Evolutionary conservation across 257 asterid species (phyloP).

Genomic region (Echites panduratus): DNA sequence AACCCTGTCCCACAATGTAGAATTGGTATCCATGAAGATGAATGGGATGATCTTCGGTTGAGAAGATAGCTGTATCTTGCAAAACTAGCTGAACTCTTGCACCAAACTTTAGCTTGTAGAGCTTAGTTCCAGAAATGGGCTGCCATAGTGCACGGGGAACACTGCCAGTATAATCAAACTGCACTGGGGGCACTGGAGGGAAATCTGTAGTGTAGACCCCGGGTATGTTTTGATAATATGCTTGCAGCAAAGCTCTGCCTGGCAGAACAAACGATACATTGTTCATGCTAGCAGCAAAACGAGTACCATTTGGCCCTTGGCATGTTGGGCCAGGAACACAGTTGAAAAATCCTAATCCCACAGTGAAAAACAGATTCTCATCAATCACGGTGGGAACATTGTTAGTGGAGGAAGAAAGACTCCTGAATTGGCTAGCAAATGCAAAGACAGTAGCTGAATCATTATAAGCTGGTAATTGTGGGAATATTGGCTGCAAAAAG

Average conservation of each 20-base stretch:
- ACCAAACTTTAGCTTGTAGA: slow-evolving; percentile 44
- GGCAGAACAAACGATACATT: slow-evolving; percentile 49
- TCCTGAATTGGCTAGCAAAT: slow-evolving; percentile 31
- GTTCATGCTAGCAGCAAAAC: slow-evolving; percentile 56
- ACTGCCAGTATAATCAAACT: slow-evolving; percentile 58
- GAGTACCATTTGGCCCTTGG: slow-evolving; percentile 60
- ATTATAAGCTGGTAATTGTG: slow-evolving; percentile 51
- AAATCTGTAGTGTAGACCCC: slow-evolving; percentile 52
- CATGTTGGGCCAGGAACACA: slow-evolving; percentile 54
- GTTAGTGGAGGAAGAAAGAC: slow-evolving; percentile 25
- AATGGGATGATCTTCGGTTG: slow-evolving; percentile 61
- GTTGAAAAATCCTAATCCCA: slow-evolving; percentile 50
- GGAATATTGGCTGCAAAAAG: slow-evolving; percentile 27
- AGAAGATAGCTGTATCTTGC: slow-evolving; percentile 57
- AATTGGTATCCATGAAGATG: slow-evolving; percentile 71
- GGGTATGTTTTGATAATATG: slow-evolving; percentile 37
- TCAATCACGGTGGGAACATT: slow-evolving; percentile 38
- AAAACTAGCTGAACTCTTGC: slow-evolving; percentile 49
- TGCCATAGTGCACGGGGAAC: slow-evolving; percentile 48
- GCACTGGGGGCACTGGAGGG: slow-evolving; percentile 45
- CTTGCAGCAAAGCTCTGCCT: slow-evolving; percentile 41
- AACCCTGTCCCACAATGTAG: slow-evolving; percentile 54
- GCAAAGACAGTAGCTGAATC: slow-evolving; percentile 41
- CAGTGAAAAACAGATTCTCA: slow-evolving; percentile 39
- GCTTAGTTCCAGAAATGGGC: slow-evolving; percentile 43